Conservation (phyloP, 1,284 basidiomycete genomes). For the Ganoderma lucidum region DNA sequence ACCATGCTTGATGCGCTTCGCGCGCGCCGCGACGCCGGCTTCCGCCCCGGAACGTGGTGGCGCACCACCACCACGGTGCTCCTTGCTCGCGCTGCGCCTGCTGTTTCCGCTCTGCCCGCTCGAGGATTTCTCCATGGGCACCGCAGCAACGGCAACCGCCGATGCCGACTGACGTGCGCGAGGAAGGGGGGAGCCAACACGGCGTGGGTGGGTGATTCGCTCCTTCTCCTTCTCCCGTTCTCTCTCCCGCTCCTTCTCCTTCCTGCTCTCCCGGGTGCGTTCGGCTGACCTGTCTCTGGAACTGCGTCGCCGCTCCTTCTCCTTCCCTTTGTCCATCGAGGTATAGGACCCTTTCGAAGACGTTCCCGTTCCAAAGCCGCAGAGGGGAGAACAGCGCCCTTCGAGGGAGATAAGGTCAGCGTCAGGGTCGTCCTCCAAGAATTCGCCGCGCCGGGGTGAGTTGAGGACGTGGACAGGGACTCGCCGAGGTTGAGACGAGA, state of each 20-base stretch:
- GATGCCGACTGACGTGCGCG: conserved; percentile 34
- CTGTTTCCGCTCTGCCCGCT: conserved; percentile 38
- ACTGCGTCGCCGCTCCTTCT: conserved; percentile 32
- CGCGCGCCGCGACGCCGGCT: conserved; percentile 31
- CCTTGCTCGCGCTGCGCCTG: conserved; percentile 37
- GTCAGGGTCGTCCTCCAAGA: conserved; percentile 31
- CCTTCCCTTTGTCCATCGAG: conserved; percentile 38
- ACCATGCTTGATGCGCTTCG: conserved; percentile 59
- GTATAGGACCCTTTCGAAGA: conserved; percentile 35
- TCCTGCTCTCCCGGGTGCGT: conserved; percentile 23
- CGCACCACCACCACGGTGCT: conserved; percentile 26
- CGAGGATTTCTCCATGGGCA: conserved; percentile 40
- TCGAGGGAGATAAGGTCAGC: conserved; percentile 34
- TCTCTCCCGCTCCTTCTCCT: conserved; percentile 32
- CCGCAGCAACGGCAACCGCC: conserved; percentile 29
- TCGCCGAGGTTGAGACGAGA: conserved; percentile 32
- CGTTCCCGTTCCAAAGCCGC: conserved; percentile 34
- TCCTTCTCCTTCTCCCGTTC: conserved; percentile 36
- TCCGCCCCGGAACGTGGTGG: conserved; percentile 24
- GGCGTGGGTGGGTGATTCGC: conserved; percentile 39
- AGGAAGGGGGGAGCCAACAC: conserved; percentile 42
- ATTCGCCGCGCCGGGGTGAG: conserved; percentile 34
- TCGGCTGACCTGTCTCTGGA: conserved; percentile 27
- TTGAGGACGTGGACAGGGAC: conserved; percentile 35
- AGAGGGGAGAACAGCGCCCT: conserved; percentile 43